A percentile compares a stretch with the other conserved stretches of the same genome.
Evolutionary conservation across 495 filamentous ascomycete genomes (phyloP).

Genomic region (Evansstolkia leycettana): DNA sequence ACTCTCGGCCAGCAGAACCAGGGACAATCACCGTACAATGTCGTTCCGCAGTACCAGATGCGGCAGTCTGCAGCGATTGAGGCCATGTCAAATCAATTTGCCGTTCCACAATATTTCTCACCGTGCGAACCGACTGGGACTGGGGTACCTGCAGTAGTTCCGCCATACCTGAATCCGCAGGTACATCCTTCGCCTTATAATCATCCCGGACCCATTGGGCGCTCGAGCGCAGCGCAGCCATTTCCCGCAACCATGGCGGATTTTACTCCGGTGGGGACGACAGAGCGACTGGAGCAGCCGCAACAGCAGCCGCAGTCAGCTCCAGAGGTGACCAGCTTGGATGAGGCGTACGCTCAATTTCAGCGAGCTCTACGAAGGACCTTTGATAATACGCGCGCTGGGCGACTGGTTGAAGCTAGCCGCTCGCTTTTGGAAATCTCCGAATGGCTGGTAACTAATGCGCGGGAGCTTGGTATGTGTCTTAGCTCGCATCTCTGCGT

Average conservation of each 20-base stretch:
- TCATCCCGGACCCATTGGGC: slow-evolving; percentile 38
- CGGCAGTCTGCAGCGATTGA: slow-evolving; percentile 76
- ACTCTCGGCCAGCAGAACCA: slow-evolving; percentile 58
- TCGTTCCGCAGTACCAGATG: slow-evolving; percentile 62
- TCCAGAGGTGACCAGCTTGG: slow-evolving; percentile 24
- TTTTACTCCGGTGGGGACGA: slow-evolving; percentile 29
- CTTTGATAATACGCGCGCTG: slow-evolving; percentile 62
- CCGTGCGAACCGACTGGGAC: slow-evolving; percentile 54
- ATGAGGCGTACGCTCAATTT: slow-evolving; percentile 63
- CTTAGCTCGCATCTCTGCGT: slow-evolving; percentile 8
- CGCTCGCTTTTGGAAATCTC: slow-evolving; percentile 65
- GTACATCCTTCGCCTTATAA: slow-evolving; percentile 42
- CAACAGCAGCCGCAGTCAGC: slow-evolving; percentile 19
- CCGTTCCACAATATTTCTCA: slow-evolving; percentile 65
- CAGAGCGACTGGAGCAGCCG: slow-evolving; percentile 23
- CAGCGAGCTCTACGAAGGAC: slow-evolving; percentile 59
- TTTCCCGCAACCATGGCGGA: slow-evolving; percentile 44
- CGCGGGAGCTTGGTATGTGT: slow-evolving; percentile 69
- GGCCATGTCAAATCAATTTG: slow-evolving; percentile 59
- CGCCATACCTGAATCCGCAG: slow-evolving; percentile 41
- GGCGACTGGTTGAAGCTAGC: slow-evolving; percentile 62
- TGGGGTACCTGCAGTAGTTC: slow-evolving; percentile 38
- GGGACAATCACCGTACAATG: slow-evolving; percentile 60
- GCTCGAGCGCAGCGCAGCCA: slow-evolving; percentile 34
- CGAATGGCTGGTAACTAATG: slow-evolving; percentile 73